phyloP scores from a whole-genome alignment of 805 yeast species.

The Saturnispora sekii region DNA sequence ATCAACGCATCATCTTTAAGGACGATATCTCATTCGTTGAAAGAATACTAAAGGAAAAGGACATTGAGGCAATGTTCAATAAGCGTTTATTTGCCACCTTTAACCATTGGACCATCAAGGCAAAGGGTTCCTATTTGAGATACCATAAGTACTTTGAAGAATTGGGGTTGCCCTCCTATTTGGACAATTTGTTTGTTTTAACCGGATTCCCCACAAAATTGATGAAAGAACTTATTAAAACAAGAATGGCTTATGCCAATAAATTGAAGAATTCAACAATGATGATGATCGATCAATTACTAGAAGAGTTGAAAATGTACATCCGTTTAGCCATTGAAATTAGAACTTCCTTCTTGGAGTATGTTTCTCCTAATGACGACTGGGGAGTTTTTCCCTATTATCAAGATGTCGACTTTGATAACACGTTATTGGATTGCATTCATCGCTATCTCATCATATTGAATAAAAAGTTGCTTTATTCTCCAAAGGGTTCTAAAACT shows the following conservation, averaged over 20 bases:
- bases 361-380: slow-evolving; percentile 47
- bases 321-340: slow-evolving; percentile 67
- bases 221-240: slow-evolving; percentile 66
- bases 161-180: slow-evolving; percentile 64
- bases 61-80: slow-evolving; percentile 60
- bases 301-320: slow-evolving; percentile 73
- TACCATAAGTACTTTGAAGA: slow-evolving; percentile 53
- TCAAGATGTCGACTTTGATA: slow-evolving; percentile 53
- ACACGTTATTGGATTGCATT: slow-evolving; percentile 62
- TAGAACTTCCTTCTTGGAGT: slow-evolving; percentile 54
- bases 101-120: slow-evolving; percentile 75
- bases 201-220: slow-evolving; percentile 70
- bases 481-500: slow-evolving; percentile 41
- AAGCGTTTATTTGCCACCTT: slow-evolving; percentile 58
- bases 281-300: slow-evolving; percentile 93
- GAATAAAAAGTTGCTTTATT: slow-evolving; percentile 68
- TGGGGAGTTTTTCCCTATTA: slow-evolving; percentile 60
- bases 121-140: slow-evolving; percentile 59
- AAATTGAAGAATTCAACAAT: slow-evolving; percentile 77
- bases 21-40: slow-evolving; percentile 75
- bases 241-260: slow-evolving; percentile 68
- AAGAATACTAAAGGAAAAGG: slow-evolving; percentile 69
- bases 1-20: slow-evolving; percentile 32
- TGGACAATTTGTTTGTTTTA: slow-evolving; percentile 53
- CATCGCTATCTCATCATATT: slow-evolving; percentile 60